phyloP scores from a whole-genome alignment of 2,329 filamentous ascomycete species.

The Rosellinia necatrix region DNA sequence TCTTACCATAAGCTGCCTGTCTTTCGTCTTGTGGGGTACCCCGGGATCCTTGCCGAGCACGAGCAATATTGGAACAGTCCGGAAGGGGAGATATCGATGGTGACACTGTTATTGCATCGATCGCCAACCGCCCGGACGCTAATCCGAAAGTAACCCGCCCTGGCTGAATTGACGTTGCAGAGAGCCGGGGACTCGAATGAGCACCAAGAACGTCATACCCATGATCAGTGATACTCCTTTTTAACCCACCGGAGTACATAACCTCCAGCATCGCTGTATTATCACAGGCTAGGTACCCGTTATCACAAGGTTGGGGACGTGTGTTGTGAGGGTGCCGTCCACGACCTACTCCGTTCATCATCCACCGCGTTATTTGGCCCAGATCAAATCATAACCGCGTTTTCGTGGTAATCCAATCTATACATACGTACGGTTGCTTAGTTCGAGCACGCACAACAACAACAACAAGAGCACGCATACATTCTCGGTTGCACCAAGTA shows the following conservation, averaged over 20 bases:
- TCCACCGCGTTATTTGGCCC: not conserved
- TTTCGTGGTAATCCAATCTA: constrained; percentile 13
- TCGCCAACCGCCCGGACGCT: constrained; percentile 22
- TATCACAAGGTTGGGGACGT: not conserved
- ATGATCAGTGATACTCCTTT: constrained; percentile 12
- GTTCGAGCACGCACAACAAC: constrained; percentile 3
- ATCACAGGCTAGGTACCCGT: not conserved
- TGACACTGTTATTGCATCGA: constrained; percentile 13
- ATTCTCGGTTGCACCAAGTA: constrained; percentile 15
- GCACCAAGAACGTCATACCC: constrained; percentile 20
- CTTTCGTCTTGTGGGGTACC: constrained; percentile 17
- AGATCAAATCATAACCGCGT: constrained; percentile 5
- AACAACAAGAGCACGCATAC: constrained; percentile 1
- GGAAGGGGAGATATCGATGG: constrained; percentile 20
- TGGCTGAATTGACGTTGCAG: constrained; percentile 21
- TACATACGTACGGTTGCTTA: not conserved
- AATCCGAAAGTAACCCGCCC: constrained; percentile 20
- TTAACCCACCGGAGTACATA: constrained; percentile 8
- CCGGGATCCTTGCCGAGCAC: constrained; percentile 15
- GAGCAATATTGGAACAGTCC: constrained; percentile 26
- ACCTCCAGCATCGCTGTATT: constrained; percentile 12
- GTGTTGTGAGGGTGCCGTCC: not conserved
- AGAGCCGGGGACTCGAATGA: constrained; percentile 11
- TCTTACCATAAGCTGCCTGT: constrained; percentile 11
- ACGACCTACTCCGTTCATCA: constrained; percentile 5